Percentiles rank a stretch among this genome's conserved stretches.
phyloP scores from a whole-genome alignment of 2,329 filamentous ascomycete genomes.

The Xylaria sp. region DNA sequence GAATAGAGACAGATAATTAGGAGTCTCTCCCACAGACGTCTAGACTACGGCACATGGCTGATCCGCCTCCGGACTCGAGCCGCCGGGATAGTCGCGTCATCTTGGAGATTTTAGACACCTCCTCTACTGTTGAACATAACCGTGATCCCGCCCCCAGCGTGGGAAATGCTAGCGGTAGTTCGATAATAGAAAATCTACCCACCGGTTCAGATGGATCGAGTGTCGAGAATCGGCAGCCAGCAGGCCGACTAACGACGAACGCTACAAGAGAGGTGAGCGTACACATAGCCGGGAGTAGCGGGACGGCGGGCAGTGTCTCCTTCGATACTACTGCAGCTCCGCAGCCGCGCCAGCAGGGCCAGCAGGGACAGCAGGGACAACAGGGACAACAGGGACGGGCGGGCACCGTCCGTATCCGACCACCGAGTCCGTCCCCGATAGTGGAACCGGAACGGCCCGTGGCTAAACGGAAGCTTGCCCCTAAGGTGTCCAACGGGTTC shows the following conservation, averaged over 20 bases:
- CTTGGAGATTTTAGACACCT: neutral
- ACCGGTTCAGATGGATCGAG: neutral
- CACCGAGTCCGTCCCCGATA: neutral
- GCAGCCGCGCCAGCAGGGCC: neutral
- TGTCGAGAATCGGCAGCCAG: neutral
- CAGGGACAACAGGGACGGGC: no score
- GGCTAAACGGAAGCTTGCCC: slow-evolving; percentile 3
- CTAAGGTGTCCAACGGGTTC: neutral
- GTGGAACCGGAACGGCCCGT: neutral
- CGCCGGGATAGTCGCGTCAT: neutral
- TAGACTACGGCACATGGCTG: neutral
- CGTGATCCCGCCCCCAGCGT: neutral
- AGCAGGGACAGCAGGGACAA: no score
- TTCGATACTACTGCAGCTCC: neutral
- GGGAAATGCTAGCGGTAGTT: neutral
- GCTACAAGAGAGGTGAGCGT: neutral
- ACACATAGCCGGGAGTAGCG: neutral
- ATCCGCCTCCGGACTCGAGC: neutral
- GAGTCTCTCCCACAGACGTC: neutral
- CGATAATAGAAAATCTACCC: neutral
- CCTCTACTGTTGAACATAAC: neutral
- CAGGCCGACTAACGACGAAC: neutral
- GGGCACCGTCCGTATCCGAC: neutral
- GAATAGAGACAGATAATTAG: neutral
- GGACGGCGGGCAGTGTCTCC: neutral